A percentile compares a stretch with the other conserved stretches of the same genome.
Conservation (phyloP, 805 yeast species). For the Saturnispora galanensis region DNA sequence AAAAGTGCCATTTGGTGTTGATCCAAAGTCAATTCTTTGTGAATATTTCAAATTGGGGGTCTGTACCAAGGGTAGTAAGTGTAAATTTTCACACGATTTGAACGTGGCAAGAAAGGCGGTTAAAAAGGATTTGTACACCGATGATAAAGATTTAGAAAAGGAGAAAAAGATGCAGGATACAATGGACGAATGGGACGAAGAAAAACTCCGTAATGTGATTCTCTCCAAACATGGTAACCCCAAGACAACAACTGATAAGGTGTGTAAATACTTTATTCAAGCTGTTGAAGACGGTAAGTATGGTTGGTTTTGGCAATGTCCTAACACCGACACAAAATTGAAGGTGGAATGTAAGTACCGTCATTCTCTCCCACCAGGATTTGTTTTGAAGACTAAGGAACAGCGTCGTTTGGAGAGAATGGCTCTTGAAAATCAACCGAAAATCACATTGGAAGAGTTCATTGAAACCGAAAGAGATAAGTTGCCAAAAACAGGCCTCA, state of each 20-base stretch:
- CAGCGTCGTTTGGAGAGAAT: constrained; percentile 82
- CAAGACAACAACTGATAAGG: constrained; percentile 86
- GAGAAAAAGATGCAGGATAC: constrained; percentile 63
- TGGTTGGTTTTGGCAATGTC: constrained; percentile 99
- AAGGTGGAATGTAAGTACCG: constrained; percentile 70
- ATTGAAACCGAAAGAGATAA: constrained; percentile 86
- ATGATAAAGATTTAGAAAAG: constrained; percentile 49
- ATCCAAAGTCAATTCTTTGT: constrained; percentile 90
- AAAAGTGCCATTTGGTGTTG: constrained; percentile 93
- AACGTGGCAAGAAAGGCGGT: constrained; percentile 77
- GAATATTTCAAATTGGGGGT: constrained; percentile 74
- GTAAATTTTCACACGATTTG: constrained; percentile 91
- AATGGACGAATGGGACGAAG: constrained; percentile 97
- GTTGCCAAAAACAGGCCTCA: constrained; percentile 61
- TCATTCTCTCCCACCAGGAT: constrained; percentile 95
- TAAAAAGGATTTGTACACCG: constrained; percentile 88
- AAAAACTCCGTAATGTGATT: constrained; percentile 78
- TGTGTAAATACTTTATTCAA: constrained; percentile 88
- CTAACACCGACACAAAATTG: constrained; percentile 67
- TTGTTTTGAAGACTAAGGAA: constrained; percentile 92
- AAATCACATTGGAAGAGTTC: constrained; percentile 91
- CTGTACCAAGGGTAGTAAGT: constrained; percentile 74
- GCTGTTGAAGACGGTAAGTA: constrained; percentile 96
- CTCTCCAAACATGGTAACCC: constrained; percentile 90
- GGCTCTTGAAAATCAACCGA: constrained; percentile 76